Percentiles rank a stretch among this genome's conserved stretches.
phyloP scores from a whole-genome alignment of 345 rosid species.

The Eucalyptus paniculata region DNA sequence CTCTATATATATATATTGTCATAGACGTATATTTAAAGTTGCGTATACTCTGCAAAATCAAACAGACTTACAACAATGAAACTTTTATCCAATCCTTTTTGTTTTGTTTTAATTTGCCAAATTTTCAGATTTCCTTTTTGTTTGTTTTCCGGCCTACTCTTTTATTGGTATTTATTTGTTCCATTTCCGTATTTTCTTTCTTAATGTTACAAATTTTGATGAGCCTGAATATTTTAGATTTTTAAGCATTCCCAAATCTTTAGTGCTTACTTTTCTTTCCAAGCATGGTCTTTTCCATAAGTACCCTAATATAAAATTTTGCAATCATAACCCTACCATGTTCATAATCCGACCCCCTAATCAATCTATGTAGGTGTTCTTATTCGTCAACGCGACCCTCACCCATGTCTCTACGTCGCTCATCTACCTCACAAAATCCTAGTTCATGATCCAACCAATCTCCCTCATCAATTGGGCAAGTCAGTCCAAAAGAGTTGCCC shows the following conservation, averaged over 20 bases:
- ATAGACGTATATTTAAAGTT: neutral
- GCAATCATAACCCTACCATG: neutral
- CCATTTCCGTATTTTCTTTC: neutral
- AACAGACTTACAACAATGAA: neutral
- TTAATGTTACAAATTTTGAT: neutral
- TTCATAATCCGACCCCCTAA: neutral
- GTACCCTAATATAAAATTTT: neutral
- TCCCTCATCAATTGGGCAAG: neutral
- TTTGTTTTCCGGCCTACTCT: neutral
- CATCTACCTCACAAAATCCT: neutral
- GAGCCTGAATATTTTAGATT: neutral
- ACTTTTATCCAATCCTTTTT: neutral
- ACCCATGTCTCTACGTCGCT: neutral
- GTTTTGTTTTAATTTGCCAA: neutral
- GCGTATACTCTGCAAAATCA: neutral
- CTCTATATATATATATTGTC: too few species aligned
- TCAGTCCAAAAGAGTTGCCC: neutral
- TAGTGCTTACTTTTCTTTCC: neutral
- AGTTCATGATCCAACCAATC: neutral
- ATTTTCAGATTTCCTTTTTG: neutral
- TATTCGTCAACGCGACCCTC: accelerated
- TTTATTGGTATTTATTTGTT: neutral
- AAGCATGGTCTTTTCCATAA: neutral
- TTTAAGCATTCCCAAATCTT: neutral
- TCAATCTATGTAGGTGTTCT: accelerated